Evolutionary conservation across 2,329 filamentous ascomycete genomes (phyloP).

Genomic region (Pestalotiopsis sp.): DNA sequence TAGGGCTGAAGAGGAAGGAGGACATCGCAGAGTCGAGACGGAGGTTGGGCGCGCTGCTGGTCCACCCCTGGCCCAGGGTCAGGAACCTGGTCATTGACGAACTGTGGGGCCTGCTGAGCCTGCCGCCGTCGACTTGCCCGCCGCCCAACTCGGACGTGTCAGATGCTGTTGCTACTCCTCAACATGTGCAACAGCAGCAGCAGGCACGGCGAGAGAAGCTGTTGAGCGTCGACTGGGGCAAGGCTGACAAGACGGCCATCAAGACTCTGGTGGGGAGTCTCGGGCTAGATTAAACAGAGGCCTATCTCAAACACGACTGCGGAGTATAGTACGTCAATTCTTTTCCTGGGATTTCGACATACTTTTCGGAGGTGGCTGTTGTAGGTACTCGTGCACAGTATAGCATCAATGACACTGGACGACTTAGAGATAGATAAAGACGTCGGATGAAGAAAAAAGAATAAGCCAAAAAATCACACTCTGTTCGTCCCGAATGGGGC

Average conservation of each 20-base stretch:
- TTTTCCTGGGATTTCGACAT: too few species aligned
- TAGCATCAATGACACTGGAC: too few species aligned
- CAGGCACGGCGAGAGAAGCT: conserved; percentile 28
- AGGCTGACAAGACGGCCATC: conserved; percentile 50
- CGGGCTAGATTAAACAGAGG: conserved; percentile 33
- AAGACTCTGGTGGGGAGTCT: conserved; percentile 45
- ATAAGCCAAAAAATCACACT: too few species aligned
- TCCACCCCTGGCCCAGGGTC: conserved; percentile 82
- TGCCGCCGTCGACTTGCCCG: not conserved
- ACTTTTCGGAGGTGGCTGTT: too few species aligned
- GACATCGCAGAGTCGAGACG: conserved; percentile 58
- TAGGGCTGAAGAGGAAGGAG: conserved; percentile 38
- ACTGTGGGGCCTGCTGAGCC: conserved; percentile 50
- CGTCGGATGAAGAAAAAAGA: too few species aligned
- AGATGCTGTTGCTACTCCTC: not conserved
- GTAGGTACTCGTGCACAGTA: too few species aligned
- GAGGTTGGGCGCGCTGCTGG: conserved; percentile 72
- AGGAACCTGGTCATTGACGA: conserved; percentile 62
- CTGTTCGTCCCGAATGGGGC: too few species aligned
- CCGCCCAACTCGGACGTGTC: not conserved
- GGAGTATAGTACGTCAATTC: not conserved
- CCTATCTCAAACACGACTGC: not conserved
- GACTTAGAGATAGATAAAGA: too few species aligned
- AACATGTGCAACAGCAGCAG: conserved; percentile 3
- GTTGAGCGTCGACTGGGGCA: conserved; percentile 60